Percentiles rank a stretch among this genome's conserved stretches.
These are phyloP conservation scores for Colletotrichum sp. DNA, from an alignment of 2,329 filamentous ascomycete species.

Conservation along the genomic window DNA sequence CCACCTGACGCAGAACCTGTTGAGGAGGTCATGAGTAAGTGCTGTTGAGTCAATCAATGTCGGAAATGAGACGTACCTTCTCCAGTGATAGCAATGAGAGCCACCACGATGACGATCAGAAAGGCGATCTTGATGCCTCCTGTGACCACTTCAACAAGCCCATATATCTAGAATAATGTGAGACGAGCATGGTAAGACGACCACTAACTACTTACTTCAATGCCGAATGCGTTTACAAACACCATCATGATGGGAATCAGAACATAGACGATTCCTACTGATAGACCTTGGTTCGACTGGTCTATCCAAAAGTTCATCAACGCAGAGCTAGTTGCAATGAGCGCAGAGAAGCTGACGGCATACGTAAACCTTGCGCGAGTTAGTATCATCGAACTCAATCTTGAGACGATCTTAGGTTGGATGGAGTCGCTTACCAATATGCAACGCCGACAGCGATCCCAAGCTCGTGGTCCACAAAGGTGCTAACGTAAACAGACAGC, in stretches of 20 bases:
- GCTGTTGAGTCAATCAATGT: background rate
- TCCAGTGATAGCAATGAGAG: background rate
- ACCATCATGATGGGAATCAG: conserved; percentile 21
- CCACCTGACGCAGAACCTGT: background rate
- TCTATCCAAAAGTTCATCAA: conserved; percentile 28
- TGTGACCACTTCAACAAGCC: conserved; percentile 29
- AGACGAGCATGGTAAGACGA: background rate
- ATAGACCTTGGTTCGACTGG: conserved; percentile 11
- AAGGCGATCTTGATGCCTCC: conserved; percentile 29
- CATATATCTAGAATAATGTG: conserved; percentile 26
- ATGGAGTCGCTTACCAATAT: conserved; percentile 33
- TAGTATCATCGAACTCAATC: background rate
- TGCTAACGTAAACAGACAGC: conserved; percentile 33
- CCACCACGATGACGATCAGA: conserved; percentile 25
- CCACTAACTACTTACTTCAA: background rate
- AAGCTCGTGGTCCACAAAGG: conserved; percentile 35
- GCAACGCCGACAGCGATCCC: conserved; percentile 34
- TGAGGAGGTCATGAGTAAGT: background rate
- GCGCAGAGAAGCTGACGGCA: conserved; percentile 29
- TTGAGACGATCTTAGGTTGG: background rate
- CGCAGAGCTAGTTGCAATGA: conserved; percentile 27
- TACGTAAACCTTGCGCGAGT: conserved; percentile 19
- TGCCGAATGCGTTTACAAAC: background rate
- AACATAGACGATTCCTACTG: conserved; percentile 25
- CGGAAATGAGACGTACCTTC: background rate